A percentile compares a stretch with the other conserved stretches of the same genome.
These are phyloP conservation scores for Fusarium clavum DNA, from an alignment of 2,329 filamentous ascomycete species.

Conservation along the genomic window DNA sequence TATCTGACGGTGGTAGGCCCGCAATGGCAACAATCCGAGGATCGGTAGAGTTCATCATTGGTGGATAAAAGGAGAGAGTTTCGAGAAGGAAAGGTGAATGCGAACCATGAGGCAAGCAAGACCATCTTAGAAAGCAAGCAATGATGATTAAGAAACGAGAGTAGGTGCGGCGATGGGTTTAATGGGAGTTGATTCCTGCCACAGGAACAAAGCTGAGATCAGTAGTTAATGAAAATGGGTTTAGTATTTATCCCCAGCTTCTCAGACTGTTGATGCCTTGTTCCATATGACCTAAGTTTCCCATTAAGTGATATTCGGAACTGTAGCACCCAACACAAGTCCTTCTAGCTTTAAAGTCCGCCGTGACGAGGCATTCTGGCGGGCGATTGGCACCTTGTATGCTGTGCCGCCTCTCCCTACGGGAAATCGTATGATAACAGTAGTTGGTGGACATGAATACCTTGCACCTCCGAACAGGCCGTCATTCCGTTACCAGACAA, in stretches of 20 bases:
- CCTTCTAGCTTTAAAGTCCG: neutral
- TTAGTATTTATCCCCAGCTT: neutral
- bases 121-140: neutral
- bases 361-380: neutral
- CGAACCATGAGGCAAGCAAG: neutral
- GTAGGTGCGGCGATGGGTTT: neutral
- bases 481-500: neutral
- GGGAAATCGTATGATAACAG: neutral
- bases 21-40: conserved; percentile 5
- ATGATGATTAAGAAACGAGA: neutral
- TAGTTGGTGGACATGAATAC: neutral
- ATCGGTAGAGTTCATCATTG: neutral
- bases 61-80: fast-evolving
- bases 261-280: too few species aligned
- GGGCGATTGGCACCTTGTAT: neutral
- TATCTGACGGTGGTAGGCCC: neutral
- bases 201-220: neutral
- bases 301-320: neutral
- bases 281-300: neutral
- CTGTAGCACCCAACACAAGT: neutral
- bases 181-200: neutral
- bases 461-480: neutral
- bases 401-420: neutral
- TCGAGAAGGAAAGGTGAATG: too few species aligned
- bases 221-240: neutral